Conservation (phyloP, 495 filamentous ascomycete genomes). For the Penicillium samsonianum region DNA sequence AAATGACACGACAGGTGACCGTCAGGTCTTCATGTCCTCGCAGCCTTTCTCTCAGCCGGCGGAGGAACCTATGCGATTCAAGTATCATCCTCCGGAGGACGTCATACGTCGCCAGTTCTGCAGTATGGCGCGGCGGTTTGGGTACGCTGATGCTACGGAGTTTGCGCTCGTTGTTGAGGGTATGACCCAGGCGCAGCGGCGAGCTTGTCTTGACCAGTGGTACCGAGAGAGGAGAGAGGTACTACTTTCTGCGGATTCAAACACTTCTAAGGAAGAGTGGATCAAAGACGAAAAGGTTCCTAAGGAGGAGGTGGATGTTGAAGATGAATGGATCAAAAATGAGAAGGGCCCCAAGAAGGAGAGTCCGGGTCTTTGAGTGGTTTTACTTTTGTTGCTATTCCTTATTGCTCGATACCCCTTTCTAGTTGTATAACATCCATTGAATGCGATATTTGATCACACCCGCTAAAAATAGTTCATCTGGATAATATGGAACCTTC, state of each 20-base stretch:
- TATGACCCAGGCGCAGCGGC: slow-evolving; percentile 84
- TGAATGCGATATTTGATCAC: not conserved
- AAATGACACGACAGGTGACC: slow-evolving; percentile 51
- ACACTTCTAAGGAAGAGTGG: not conserved
- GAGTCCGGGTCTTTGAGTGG: slow-evolving; percentile 1
- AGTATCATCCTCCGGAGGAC: slow-evolving; percentile 72
- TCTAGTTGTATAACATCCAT: not conserved
- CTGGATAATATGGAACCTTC: not conserved
- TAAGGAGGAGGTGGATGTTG: not conserved
- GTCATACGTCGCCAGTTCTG: slow-evolving; percentile 86
- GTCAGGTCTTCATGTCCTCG: slow-evolving; percentile 51
- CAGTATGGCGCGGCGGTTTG: slow-evolving; percentile 79
- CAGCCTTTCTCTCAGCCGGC: slow-evolving; percentile 17
- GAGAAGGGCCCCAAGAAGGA: not conserved
- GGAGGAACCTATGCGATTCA: slow-evolving; percentile 51
- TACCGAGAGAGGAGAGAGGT: slow-evolving; percentile 60
- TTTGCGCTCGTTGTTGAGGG: slow-evolving; percentile 94
- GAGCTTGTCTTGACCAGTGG: slow-evolving; percentile 78
- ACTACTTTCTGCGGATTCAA: slow-evolving; percentile 12
- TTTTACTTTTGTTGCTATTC: not conserved
- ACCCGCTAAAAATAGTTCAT: not conserved
- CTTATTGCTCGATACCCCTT: slow-evolving; percentile 8
- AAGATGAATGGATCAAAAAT: not conserved
- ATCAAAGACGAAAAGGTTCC: not conserved
- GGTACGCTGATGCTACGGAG: slow-evolving; percentile 73